Evolutionary conservation across 495 filamentous ascomycete genomes (phyloP), one percentile per base, ranked within the genome.

Genomic region (Podospora comata): DNA sequence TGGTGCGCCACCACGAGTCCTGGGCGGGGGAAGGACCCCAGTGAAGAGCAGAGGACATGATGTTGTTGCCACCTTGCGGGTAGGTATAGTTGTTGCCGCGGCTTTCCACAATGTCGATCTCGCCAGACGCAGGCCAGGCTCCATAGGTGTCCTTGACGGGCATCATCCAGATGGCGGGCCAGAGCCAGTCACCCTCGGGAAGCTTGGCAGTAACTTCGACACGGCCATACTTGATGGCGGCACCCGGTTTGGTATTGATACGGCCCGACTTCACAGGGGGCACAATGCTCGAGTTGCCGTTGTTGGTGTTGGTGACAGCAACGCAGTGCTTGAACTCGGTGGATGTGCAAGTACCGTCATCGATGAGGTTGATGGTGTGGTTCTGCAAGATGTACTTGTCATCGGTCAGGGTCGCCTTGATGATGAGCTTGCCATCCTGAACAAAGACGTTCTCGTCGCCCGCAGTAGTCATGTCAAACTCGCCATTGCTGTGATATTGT

Each of bases 121-220:
- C 92, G n/a, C 92, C 92, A 53, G 90, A 92, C 30, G 77, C 76
- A 0, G 92, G 92, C 92, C 92, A 96, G 11, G 83, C 71, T 2
- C 92, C 92, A 76, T 94, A 96, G 4, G 81, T 87, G 48, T 85
- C 79, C 34, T 90, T 80, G 39, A 87, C 86, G 7, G 92, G 92
- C 84, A 96, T 83, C 91, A 96, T 92, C 91, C 92, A 95, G 72
- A 96, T 94, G 54, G 91, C 92, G 26, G 92, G 92, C 92, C 92
- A 96, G 27, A 96, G 82, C 92, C 92, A 96, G 74, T 94, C 91
- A 32, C 92, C 92, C 9, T 78, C 77, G 1, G 92, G 91, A 19
- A 94, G 75, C 72, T 88, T 88, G 27, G 92, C 92, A 3, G 81
- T 86, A 7, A 96, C 92, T 75, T 96, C 90, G 62, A 96, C 84